phyloP scores from a whole-genome alignment of 192 early-diverging fungal species.

The Coemansia interrupta region DNA sequence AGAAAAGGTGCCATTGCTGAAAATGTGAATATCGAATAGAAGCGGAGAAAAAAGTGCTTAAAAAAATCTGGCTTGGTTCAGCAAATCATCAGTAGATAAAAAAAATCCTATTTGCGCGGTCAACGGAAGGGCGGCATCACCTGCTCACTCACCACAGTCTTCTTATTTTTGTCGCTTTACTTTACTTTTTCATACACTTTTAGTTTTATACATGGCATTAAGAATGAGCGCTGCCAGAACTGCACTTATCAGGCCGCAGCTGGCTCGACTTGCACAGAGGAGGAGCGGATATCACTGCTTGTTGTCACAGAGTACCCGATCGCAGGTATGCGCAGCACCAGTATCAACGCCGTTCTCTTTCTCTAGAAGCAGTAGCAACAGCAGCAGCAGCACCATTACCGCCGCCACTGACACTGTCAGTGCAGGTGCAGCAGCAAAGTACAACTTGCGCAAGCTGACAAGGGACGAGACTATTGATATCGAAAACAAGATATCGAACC shows the following conservation, averaged over 20 bases:
- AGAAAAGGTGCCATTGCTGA: slow-evolving; percentile 25
- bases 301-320: not conserved
- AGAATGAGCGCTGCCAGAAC: not conserved
- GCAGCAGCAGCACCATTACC: slow-evolving; percentile 2
- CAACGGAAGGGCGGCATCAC: too few relatives aligned
- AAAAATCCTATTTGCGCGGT: not conserved
- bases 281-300: not conserved
- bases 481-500: slow-evolving; percentile 21
- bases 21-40: not conserved
- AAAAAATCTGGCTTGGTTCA: not conserved
- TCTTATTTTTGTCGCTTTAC: too few relatives aligned
- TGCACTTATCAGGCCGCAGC: not conserved
- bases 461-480: slow-evolving; percentile 17
- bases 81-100: not conserved
- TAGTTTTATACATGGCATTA: not conserved
- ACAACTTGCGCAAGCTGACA: slow-evolving; percentile 35
- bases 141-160: too few relatives aligned
- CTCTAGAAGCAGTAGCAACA: not conserved
- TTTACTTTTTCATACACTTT: not conserved
- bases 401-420: not conserved
- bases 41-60: not conserved
- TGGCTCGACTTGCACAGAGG: not conserved
- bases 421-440: slow-evolving; percentile 14
- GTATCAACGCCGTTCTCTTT: not conserved
- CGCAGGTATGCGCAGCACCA: not conserved